phyloP scores from a whole-genome alignment of 495 filamentous ascomycete genomes.

The Annulohypoxylon nitens region DNA sequence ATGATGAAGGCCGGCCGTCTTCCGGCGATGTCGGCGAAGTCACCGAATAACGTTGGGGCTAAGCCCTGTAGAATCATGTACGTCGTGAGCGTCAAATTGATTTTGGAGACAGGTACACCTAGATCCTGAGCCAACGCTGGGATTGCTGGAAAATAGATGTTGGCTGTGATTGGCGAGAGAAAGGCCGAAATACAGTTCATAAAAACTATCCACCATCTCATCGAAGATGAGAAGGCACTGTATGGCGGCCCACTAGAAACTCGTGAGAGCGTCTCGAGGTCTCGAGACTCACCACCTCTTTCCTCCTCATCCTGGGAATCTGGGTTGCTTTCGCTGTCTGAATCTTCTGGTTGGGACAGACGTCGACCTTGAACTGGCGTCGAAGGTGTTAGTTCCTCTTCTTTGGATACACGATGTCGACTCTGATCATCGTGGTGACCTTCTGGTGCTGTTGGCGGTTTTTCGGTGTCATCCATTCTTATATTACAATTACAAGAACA shows the following conservation, averaged over 20 bases:
- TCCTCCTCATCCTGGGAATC: slow-evolving; percentile 21
- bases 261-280: slow-evolving; percentile 49
- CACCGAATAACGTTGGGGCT: slow-evolving; percentile 70
- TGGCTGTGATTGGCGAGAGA: slow-evolving; percentile 79
- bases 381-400: slow-evolving; percentile 25
- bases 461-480: slow-evolving; percentile 37
- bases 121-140: slow-evolving; percentile 68
- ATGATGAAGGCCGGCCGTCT: slow-evolving; percentile 71
- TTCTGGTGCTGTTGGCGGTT: slow-evolving; percentile 14
- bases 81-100: slow-evolving; percentile 76
- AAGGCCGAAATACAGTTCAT: slow-evolving; percentile 75
- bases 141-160: slow-evolving; percentile 84
- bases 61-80: slow-evolving; percentile 75
- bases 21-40: slow-evolving; percentile 70
- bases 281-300: slow-evolving; percentile 29
- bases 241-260: slow-evolving; percentile 61
- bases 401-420: slow-evolving; percentile 23
- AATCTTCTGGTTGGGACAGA: slow-evolving; percentile 12
- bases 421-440: slow-evolving; percentile 15
- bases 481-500: slow-evolving; percentile 11
- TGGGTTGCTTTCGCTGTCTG: slow-evolving; percentile 22
- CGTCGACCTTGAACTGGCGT: slow-evolving; percentile 8
- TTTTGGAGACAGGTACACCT: slow-evolving; percentile 67
- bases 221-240: slow-evolving; percentile 67
- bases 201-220: slow-evolving; percentile 72